These are phyloP conservation scores for Torulaspora pretoriensis DNA, from an alignment of 1,139 yeast genomes.

Conservation along the genomic window DNA sequence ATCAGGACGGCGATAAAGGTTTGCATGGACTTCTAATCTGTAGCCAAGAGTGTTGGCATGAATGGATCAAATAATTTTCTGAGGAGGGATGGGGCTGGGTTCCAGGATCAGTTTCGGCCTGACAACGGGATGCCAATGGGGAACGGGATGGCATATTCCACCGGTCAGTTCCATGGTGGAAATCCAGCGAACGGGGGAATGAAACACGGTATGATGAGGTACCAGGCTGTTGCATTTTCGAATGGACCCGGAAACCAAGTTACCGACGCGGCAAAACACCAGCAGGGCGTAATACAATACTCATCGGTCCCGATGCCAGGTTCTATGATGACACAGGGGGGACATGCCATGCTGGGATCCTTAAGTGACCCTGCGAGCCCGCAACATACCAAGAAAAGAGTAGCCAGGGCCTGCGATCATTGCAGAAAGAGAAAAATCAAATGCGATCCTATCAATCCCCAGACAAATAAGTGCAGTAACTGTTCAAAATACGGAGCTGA, in stretches of 20 bases:
- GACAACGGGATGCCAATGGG: not conserved
- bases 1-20: not conserved
- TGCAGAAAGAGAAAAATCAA: conserved; percentile 38
- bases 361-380: conserved; percentile 10
- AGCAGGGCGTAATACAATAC: not conserved
- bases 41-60: conserved; percentile 1
- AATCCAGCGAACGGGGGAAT: not conserved
- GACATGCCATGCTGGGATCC: not conserved
- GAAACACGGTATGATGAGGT: not conserved
- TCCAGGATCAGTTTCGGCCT: conserved; percentile 11
- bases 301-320: not conserved
- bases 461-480: conserved; percentile 27
- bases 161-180: not conserved
- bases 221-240: not conserved
- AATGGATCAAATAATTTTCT: conserved; percentile 7
- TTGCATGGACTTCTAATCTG: not conserved
- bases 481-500: conserved; percentile 27
- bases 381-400: conserved; percentile 24
- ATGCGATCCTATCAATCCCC: conserved; percentile 32
- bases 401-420: conserved; percentile 37
- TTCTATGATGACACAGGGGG: not conserved
- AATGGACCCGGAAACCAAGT: not conserved
- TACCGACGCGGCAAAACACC: not conserved
- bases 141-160: not conserved
- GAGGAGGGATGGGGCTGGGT: conserved; percentile 4